phyloP scores from a whole-genome alignment of 108 stramenopile genomes.

The Schizochytrium sp. region DNA sequence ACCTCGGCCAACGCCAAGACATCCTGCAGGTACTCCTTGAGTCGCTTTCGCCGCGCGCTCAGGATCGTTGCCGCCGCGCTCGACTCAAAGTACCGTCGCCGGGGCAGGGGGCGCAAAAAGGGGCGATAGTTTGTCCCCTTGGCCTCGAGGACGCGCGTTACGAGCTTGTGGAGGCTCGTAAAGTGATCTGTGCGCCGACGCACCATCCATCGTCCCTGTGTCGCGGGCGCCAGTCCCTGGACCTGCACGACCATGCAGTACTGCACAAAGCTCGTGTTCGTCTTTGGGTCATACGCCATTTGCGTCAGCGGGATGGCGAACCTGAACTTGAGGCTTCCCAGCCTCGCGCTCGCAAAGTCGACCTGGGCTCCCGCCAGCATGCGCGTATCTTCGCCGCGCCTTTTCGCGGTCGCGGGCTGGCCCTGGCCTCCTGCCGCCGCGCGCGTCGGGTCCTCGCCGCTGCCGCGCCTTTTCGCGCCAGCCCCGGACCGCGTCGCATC shows the following conservation, averaged over 20 bases:
- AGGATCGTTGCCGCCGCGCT: background rate
- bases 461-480: too few species aligned
- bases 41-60: background rate
- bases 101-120: background rate
- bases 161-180: background rate
- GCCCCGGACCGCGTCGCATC: too few species aligned
- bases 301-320: background rate
- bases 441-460: too few species aligned
- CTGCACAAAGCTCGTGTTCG: background rate
- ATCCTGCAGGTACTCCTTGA: background rate
- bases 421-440: too few species aligned
- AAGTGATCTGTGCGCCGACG: background rate
- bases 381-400: too few species aligned
- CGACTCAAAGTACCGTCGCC: background rate
- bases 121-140: background rate
- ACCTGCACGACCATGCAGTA: slow-evolving; percentile 13
- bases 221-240: background rate
- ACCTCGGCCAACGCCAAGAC: background rate
- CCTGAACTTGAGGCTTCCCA: background rate
- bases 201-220: background rate
- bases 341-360: background rate
- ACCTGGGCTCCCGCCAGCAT: too few species aligned
- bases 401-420: too few species aligned
- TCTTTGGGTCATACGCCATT: background rate
- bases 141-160: background rate